Percentiles rank a stretch among this genome's conserved stretches.
phyloP scores from a whole-genome alignment of 306 rosid species.

The Cicer judaicum region DNA sequence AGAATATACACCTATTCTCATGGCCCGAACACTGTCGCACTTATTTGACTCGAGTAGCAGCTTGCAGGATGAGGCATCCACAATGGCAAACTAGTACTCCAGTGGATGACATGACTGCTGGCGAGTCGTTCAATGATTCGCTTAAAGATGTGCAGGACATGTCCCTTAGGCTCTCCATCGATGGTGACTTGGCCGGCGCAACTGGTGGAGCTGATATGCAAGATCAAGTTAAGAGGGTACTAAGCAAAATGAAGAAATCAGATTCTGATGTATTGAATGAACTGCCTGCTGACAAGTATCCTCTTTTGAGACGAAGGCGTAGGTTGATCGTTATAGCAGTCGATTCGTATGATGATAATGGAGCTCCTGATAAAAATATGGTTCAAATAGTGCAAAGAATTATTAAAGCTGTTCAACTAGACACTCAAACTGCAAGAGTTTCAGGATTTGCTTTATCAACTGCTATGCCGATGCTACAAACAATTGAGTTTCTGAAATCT shows the following conservation, averaged over 20 bases:
- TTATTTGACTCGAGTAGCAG: constrained; percentile 48
- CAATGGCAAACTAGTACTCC: constrained; percentile 50
- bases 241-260: constrained; percentile 44
- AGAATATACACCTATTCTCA: constrained; percentile 52
- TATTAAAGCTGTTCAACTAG: constrained; percentile 46
- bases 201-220: constrained; percentile 22
- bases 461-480: constrained; percentile 46
- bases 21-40: constrained; percentile 50
- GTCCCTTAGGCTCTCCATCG: constrained; percentile 53
- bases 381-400: constrained; percentile 38
- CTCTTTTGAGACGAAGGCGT: constrained; percentile 40
- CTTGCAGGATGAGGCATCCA: constrained; percentile 54
- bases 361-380: constrained; percentile 41
- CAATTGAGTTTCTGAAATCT: constrained; percentile 37
- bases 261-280: constrained; percentile 38
- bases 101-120: constrained; percentile 22
- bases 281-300: constrained; percentile 41
- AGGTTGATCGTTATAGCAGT: constrained; percentile 48
- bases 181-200: constrained; percentile 41
- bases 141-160: constrained; percentile 48
- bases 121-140: constrained; percentile 46
- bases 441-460: constrained; percentile 48
- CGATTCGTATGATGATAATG: constrained; percentile 36
- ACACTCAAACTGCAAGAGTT: constrained; percentile 47
- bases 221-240: constrained; percentile 47